Conservation (phyloP, 768 basidiomycete genomes). For the Serendipita sp. region DNA sequence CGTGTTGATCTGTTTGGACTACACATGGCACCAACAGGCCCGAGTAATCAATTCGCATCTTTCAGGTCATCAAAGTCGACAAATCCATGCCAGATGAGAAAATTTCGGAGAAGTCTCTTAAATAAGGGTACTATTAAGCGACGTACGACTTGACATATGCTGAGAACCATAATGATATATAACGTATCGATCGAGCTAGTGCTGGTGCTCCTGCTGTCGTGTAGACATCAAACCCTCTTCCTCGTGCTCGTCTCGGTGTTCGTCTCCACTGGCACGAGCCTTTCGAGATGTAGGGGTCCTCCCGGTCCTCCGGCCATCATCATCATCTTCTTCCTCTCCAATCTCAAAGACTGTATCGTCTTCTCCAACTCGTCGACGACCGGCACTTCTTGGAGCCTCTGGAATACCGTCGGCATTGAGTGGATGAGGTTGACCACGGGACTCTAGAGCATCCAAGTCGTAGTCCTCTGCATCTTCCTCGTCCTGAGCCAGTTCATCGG, state of each 20-base stretch:
- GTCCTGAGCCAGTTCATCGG: slow-evolving; percentile 89
- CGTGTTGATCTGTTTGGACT: too few relatives aligned
- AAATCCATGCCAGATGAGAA: too few relatives aligned
- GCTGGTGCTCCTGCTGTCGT: neutral
- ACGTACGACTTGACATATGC: neutral
- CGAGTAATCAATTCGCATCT: too few relatives aligned
- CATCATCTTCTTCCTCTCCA: slow-evolving; percentile 59
- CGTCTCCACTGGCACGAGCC: neutral
- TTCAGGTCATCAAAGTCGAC: too few relatives aligned
- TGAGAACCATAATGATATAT: too few relatives aligned
- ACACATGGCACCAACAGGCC: too few relatives aligned
- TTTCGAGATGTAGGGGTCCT: slow-evolving; percentile 20
- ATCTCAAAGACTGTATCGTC: slow-evolving; percentile 82
- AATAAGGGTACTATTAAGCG: neutral
- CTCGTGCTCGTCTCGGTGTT: slow-evolving; percentile 33
- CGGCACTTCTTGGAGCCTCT: slow-evolving; percentile 33
- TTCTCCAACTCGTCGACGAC: slow-evolving; percentile 33
- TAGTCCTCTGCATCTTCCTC: slow-evolving; percentile 90
- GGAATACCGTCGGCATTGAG: slow-evolving; percentile 63
- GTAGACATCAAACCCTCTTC: slow-evolving; percentile 48
- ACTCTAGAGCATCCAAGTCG: slow-evolving; percentile 62
- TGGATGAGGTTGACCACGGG: slow-evolving; percentile 40
- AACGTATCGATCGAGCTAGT: neutral
- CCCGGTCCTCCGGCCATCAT: slow-evolving; percentile 44
- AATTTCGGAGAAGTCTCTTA: too few relatives aligned